Base-by-base conservation (phyloP, 2,329 filamentous ascomycete genomes). In the Lomentospora prolificans region DNA sequence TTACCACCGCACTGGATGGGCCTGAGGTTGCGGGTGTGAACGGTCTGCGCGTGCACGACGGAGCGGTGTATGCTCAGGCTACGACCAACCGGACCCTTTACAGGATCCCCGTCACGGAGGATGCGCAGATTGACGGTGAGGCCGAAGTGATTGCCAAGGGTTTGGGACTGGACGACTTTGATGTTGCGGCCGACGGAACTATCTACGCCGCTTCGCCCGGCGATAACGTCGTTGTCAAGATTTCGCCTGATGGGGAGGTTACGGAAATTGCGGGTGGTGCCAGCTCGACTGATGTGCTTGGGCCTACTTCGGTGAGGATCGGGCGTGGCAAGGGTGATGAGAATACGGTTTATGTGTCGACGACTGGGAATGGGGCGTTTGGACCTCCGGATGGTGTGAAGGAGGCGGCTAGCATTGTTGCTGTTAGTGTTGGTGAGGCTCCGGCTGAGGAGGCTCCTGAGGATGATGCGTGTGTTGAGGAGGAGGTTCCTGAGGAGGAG, bases 281-380 rank as follows among this genome's bases (percentile, higher is more conserved):
- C 9, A 39, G 39, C 10, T 52, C 50, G 3, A 9, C 14, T 8
- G 50, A 52, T 12, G 19, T 56, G n/a, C 33, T 53, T 2, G 31
- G 24, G 2, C 39, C 30, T 19, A 56, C 55, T 39, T 56, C 55
- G 24, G 55, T 28, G 33, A 46, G 55, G 55, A 19, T 56, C 4
- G 55, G 55, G 19, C 22, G 55, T 12, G 27, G n/a, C 3, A 14
- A 22, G 36, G 30, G 9, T 8, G 55, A 44, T 8, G 25, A 56
- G 48, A 39, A 27, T 12, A 56, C 55, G 33, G 17, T 56, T 10
- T 56, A 56, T 17, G 55, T 56, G 24, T 52, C 55, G 25, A 56
- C 50, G 5, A 56, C 36, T 22, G 55, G 55, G 24, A 55, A 55
- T 28, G 53, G 54, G 9, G 48, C 33, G 12, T 53, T 53, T 48